Base-by-base conservation (phyloP, 1,284 basidiomycete species). In the Moesziomyces sp. region DNA sequence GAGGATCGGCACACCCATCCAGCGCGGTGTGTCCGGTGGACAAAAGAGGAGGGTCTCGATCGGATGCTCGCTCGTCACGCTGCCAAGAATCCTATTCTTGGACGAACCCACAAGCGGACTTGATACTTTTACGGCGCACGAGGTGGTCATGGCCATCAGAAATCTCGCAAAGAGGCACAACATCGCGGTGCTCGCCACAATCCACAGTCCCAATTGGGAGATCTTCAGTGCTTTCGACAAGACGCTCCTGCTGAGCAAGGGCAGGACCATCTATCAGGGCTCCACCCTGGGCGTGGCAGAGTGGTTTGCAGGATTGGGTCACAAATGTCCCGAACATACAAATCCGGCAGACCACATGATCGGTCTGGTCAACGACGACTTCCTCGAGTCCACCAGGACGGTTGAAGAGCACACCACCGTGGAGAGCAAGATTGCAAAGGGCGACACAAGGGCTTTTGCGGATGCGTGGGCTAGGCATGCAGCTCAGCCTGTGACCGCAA, bases 41-140 rank as follows among this genome's bases (percentile, higher is more conserved):
- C 85, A 86, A 64, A 85, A 84, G 54, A 63, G 84, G 5, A 65
- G 85, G 0, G 82, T 85, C 19, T 80, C 78, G 2, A 81, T 86
- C 64, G 86, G 83, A 10, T 81, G 76, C 56, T 75, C 77, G 4
- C 66, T 86, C 11, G 82, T 86, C 9, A 82, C 83, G 5, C 76
- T 77, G 2, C 85, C 85, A 10, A 43, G 46, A 52, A 63, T 86
- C 1, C 76, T 86, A n/a, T 83, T 86, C 59, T 78, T 86, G 19
- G 86, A 86, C 60, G 86, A 86, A 68, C 85, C 85, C 0, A 86
- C 85, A 3, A 70, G 62, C 5, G 84, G 84, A 3, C 60, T 85
- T 7, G 81, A 83, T 50, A 69, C 54, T 3, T 51, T 57, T 18
- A 79, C 83, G 0, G 76, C 79, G 11, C 62, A 64, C 23, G 84